Evolutionary conservation across 1,284 basidiomycete genomes (phyloP), one percentile per base, ranked within the genome.

Genomic region (Ganoderma boninense): DNA sequence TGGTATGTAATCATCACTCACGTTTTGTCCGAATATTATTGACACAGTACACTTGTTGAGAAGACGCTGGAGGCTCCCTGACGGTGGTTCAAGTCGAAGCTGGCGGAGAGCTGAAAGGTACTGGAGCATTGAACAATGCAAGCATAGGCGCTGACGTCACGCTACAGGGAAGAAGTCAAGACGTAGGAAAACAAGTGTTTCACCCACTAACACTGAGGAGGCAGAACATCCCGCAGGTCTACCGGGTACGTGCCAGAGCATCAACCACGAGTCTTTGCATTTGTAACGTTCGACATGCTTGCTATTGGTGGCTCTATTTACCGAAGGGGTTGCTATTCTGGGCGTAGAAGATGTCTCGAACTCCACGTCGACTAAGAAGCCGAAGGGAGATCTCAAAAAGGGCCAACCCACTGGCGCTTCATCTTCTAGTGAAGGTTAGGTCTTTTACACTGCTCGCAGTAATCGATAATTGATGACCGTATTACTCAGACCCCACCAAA

Each of bases 361-460:
- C 4, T 52, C 59, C 13, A 32, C 61, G 7, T 57, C 61, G 8
- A 29, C 38, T 5, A 56, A 65, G 40, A 62, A 46, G 18, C n/a
- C 59, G 4, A 66, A 63, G 32, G 46, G 46, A 16, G 60, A 66
- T 26, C 64, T 59, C 59, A 65, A 56, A 16, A 69, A 13, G 32
- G 26, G 49, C 26, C 35, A 40, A 13, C 35, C 57, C 23, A 35
- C 32, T 59, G 8, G n/a, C 23, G 54, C 29, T 32, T 40, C 35
- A 23, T 60, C 35, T 60, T 60, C 57, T 6, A 20, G 35, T 60
- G 18, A 20, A 32, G 57, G 23, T 23, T n/a, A 40, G 35, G 40
- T 20, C 11, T 46, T 46, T 20, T n/a, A 18, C 20, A 20, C 18
- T 18, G 26, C 23, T 23, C 49, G 49, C 23, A 26, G 4, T 11